phyloP scores from a whole-genome alignment of 192 early-diverging fungal genomes.

The Coemansia sp. region DNA sequence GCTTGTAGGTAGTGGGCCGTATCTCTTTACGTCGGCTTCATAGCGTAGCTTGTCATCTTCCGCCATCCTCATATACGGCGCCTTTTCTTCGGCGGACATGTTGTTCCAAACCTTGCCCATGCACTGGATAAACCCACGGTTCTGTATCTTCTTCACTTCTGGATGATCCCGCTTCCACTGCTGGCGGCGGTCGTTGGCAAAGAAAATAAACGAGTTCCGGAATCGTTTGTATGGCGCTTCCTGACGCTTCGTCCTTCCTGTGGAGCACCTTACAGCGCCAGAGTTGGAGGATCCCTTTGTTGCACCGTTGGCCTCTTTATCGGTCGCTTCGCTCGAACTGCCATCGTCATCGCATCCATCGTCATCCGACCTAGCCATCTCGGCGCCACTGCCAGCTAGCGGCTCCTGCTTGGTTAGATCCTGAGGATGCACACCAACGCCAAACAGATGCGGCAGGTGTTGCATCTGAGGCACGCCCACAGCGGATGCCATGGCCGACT shows the following conservation, averaged over 20 bases:
- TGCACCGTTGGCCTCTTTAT: not conserved
- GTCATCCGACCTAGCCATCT: constrained; percentile 14
- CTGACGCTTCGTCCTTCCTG: constrained; percentile 12
- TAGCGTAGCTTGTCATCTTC: constrained; percentile 52
- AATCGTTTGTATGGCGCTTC: constrained; percentile 49
- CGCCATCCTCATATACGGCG: constrained; percentile 48
- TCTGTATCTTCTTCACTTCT: constrained; percentile 43
- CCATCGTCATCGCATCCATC: constrained; percentile 32
- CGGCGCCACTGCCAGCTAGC: not conserved
- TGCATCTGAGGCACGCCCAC: constrained; percentile 10
- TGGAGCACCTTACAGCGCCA: constrained; percentile 7
- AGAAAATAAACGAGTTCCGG: constrained; percentile 57
- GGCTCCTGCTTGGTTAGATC: not conserved
- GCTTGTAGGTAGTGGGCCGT: constrained; percentile 29
- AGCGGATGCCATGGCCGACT: constrained; percentile 12
- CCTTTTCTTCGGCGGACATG: constrained; percentile 39
- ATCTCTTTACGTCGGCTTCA: constrained; percentile 49
- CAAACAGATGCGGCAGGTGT: constrained; percentile 13
- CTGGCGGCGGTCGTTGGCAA: constrained; percentile 53
- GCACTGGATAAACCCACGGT: constrained; percentile 51
- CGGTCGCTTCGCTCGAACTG: constrained; percentile 4
- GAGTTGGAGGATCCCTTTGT: not conserved
- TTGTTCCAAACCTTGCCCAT: constrained; percentile 54
- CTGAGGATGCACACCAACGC: not conserved
- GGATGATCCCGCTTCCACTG: constrained; percentile 35